phyloP scores from a whole-genome alignment of 306 rosid genomes.

The Citrullus colocynthis region DNA sequence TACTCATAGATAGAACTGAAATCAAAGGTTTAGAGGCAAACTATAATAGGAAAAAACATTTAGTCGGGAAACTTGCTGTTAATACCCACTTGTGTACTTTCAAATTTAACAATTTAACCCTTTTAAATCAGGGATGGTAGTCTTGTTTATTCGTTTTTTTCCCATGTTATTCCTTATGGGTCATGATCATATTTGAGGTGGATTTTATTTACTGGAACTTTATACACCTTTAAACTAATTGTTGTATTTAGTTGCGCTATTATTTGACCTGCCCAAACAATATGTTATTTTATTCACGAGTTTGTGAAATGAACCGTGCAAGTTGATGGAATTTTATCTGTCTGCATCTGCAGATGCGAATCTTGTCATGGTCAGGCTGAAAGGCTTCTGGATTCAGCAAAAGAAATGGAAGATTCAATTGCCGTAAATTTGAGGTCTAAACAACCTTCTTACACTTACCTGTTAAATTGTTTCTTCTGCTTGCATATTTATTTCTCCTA shows the following conservation, averaged over 20 bases:
- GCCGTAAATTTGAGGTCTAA: constrained; percentile 86
- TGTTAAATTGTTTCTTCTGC: not conserved
- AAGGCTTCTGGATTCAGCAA: constrained; percentile 96
- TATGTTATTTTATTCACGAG: not conserved
- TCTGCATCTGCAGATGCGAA: constrained; percentile 64
- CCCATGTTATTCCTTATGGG: not conserved
- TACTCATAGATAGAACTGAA: not conserved
- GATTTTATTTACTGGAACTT: not conserved
- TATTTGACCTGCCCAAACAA: not conserved
- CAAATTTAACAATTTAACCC: too few relatives aligned
- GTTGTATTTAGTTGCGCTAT: not conserved
- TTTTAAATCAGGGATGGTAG: not conserved
- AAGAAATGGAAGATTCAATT: constrained; percentile 99
- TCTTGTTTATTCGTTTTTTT: not conserved
- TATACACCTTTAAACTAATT: not conserved
- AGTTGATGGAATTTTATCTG: not conserved
- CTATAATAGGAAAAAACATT: too few relatives aligned
- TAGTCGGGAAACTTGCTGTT: too few relatives aligned
- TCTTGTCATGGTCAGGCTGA: constrained; percentile 99
- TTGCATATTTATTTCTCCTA: not conserved
- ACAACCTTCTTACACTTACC: constrained; percentile 7
- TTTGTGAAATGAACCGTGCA: not conserved
- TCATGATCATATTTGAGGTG: not conserved
- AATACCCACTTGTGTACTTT: too few relatives aligned
- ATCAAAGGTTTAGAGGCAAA: not conserved